Base-by-base conservation (phyloP, 805 yeast genomes). In the Ogataea degrootiae region DNA sequence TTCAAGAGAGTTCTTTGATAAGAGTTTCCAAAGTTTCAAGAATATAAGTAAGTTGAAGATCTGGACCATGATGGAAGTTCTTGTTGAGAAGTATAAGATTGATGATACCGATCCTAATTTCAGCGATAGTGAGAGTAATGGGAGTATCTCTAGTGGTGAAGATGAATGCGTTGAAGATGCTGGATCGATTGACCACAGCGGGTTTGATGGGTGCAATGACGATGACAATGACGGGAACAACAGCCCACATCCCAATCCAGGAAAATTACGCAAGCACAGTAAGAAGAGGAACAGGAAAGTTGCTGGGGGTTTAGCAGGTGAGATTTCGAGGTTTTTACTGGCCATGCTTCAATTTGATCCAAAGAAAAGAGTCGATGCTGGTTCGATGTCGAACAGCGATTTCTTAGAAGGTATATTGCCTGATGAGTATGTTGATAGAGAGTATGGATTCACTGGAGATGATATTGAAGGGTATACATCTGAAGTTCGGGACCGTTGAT, bases 311-410 rank as follows among this genome's bases (percentile, higher is more conserved):
- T 62, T 68, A 35, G 70, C 75, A 5, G 48, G 52, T 34, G 70
- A 75, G 36, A 61, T 78, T 16, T 56, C 73, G 5, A 76, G 72
- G 47, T 77, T 82, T 49, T 65, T 82, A 36, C 55, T 67, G 41
- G 71, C 76, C 46, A 77, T 83, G 70, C 67, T 82, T 41, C 68
- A 65, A 42, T 71, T 73, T 54, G 72, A 75, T 54, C 77, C 82
- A 23, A 62, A 62, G 39, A 71, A 71, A 12, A 68, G 87, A 45
- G 73, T 70, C 43, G 85, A 80, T 65, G 77, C 82, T 26, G 76
- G 78, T 36, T 70, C 78, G 7, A 69, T 80, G 62, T 65, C 75
- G 41, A 67, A 72, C 31, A 85, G 80, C 59, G 73, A 78, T 5
- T 82, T 82, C 81, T 62, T 80, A n/a, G 50, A 49, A 7, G 65